Percentiles rank a stretch among this genome's conserved stretches.
phyloP scores from a whole-genome alignment of 148 eudicot species.

The Camellia japonica region DNA sequence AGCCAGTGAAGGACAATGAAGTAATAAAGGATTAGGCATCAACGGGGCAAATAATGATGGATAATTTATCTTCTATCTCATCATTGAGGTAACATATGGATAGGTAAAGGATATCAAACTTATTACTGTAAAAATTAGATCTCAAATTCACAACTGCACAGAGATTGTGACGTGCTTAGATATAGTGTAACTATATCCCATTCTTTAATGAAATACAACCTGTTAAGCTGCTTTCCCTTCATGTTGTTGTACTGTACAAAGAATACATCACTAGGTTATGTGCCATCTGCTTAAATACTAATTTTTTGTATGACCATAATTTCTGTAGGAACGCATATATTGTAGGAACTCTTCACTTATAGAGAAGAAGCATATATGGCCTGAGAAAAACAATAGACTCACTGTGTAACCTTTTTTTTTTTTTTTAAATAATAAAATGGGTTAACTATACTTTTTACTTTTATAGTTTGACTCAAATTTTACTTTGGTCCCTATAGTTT shows the following conservation, averaged over 20 bases:
- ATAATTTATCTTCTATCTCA: background rate
- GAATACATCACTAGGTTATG: background rate
- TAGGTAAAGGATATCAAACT: background rate
- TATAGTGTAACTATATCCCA: background rate
- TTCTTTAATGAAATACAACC: background rate
- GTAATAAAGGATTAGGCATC: slow-evolving; percentile 9
- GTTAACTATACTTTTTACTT: too few species aligned
- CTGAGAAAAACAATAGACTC: background rate
- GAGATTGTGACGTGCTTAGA: background rate
- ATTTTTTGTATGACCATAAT: background rate
- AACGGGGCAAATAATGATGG: background rate
- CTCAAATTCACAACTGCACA: background rate
- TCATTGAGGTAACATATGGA: slow-evolving; percentile 4
- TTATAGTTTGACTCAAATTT: too few species aligned
- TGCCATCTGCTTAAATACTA: background rate
- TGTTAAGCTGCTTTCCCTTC: background rate
- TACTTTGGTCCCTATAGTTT: too few species aligned
- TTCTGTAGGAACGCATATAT: background rate
- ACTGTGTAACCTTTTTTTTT: background rate
- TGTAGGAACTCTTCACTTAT: background rate
- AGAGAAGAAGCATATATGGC: background rate
- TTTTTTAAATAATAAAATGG: too few species aligned
- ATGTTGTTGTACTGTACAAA: background rate
- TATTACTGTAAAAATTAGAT: background rate
- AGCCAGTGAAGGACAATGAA: slow-evolving; percentile 19